Evolutionary conservation across 2,329 filamentous ascomycete species (phyloP), one percentile per base, ranked within the genome.

Genomic region (Microsporum audouinii): DNA sequence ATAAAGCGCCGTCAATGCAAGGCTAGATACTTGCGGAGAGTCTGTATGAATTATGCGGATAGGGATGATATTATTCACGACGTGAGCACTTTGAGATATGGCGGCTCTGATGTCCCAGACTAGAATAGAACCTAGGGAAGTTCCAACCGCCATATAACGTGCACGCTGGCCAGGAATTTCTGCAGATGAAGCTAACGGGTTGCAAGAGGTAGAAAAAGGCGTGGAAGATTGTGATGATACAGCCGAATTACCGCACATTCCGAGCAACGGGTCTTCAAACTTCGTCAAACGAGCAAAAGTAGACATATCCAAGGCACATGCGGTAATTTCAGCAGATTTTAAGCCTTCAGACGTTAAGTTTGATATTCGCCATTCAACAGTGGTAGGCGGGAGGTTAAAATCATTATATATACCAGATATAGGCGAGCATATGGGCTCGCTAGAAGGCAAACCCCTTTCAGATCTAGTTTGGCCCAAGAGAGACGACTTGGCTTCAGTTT

Each of bases 41-140:
- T 95, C 90, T 0, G 94, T 97, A 68, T 91, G 85, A 53, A 97
- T 91, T 58, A 88, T 80, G 33, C 90, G 85, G n/a, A 95, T 70
- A 0, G 92, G 89, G 10, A 81, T 77, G 49, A 95, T 76, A 3
- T 77, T 79, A 64, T 87, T 86, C 33, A 77, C 72, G 2, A 82
- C 72, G 49, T 81, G 78, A 0, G 78, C 66, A 66, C 80, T 83
- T 1, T 75, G 78, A 1, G 85, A 79, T 17, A 81, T 72, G 7
- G 82, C 76, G 33, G 87, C 85, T 60, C 94, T 87, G 67, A 89
- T 82, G 69, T 99, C 88, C 91, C 91, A 99, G 0, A 95, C 74
- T 5, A 94, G 74, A 5, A 97, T 79, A n/a, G 79, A 79, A 0
- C 94, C 94, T 7, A 79, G 82, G 60, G 84, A 85, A 0, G 91